Base-by-base conservation (phyloP, 1,284 basidiomycete genomes). In the Ganoderma meredithae region DNA sequence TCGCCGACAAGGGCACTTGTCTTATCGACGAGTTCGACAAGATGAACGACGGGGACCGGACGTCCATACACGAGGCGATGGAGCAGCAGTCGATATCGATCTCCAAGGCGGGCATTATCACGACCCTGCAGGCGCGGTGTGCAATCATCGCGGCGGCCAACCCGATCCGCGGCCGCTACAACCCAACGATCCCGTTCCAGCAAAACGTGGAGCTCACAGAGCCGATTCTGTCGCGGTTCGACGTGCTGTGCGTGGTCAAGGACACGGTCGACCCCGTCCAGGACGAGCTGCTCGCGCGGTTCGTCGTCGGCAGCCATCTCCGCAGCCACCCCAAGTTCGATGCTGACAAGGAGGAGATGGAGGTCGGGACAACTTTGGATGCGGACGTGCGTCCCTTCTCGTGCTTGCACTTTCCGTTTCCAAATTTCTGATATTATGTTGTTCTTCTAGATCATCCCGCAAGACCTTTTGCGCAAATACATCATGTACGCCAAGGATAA, bases 81-180 rank as follows among this genome's bases (percentile, higher is more conserved):
- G 97, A 99, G 80, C 97, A 99, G 81, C 97, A 99, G 79, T 94
- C 94, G n/a, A 99, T 99, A 75, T 99, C 97, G 1, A 99, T 99
- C 74, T 97, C 96, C 52, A 99, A 99, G 79, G 98, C 97, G 2
- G 98, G 97, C 68, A 99, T 99, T 75, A 94, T 99, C 63, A 99
- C 98, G 12, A 95, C 95, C 13, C 86, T 99, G 27, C 97, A 99
- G 81, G 98, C 97, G 22, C 92, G 97, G 43, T 99, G 97, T 80
- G 96, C 97, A 6, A 96, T 99, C 79, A 89, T 99, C 68, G 97
- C 98, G 17, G 98, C 98, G 0, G 97, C 98, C 65, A 99, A 99
- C 83, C 97, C 97, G 19, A 93, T 98, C 74, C 90, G 97, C 52
- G 98, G 96, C 44, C 87, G 96, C 66, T 98, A 98, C 82, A 98